These are phyloP conservation scores for Auriscalpium vulgare DNA, from an alignment of 768 basidiomycete genomes.

Conservation along the genomic window DNA sequence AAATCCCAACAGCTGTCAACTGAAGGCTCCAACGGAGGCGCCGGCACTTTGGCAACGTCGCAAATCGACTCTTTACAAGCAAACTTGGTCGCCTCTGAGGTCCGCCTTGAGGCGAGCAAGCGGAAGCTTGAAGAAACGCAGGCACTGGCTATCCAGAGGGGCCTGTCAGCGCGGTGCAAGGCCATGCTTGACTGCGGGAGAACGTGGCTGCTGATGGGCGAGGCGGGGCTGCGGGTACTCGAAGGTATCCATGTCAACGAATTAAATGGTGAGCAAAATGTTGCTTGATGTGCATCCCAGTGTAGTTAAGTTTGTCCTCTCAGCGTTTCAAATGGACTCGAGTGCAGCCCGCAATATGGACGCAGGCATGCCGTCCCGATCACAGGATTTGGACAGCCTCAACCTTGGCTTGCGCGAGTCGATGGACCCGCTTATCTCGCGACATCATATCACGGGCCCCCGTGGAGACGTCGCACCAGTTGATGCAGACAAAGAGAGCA, in stretches of 20 bases:
- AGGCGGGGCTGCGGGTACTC: constrained; percentile 43
- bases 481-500: too few relatives aligned
- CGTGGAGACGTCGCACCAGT: too few relatives aligned
- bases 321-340: too few relatives aligned
- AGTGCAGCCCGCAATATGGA: too few relatives aligned
- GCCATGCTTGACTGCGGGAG: constrained; percentile 62
- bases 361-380: too few relatives aligned
- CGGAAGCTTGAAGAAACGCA: constrained; percentile 45
- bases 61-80: constrained; percentile 61
- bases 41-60: not conserved
- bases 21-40: not conserved
- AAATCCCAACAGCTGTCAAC: constrained; percentile 49
- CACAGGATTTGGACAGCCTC: too few relatives aligned
- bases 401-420: too few relatives aligned
- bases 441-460: too few relatives aligned
- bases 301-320: too few relatives aligned
- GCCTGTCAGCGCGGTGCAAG: constrained; percentile 50
- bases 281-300: too few relatives aligned
- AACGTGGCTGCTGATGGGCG: constrained; percentile 58
- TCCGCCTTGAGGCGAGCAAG: constrained; percentile 60
- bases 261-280: too few relatives aligned
- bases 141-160: constrained; percentile 46
- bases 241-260: constrained; percentile 12
- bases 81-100: constrained; percentile 74
- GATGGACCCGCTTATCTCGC: too few relatives aligned